Base-by-base conservation (phyloP, 257 asterid species). In the Cruciata laevipes region DNA sequence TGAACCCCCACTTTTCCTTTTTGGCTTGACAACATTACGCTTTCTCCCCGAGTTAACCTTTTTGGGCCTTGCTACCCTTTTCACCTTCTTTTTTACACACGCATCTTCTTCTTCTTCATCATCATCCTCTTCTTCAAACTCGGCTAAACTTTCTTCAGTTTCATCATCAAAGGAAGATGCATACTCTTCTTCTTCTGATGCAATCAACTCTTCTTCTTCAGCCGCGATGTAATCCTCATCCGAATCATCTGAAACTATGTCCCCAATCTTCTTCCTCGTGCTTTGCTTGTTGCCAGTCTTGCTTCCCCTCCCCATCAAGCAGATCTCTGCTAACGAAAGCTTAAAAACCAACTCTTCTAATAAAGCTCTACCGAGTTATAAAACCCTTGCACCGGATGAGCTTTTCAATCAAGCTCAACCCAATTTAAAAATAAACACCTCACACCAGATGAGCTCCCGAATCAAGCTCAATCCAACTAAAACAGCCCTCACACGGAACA, bases 121-220 rank as follows among this genome's bases (percentile, higher is more conserved):
- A 47, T 47, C 68, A 18, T 71, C 74, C 25, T 76, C 77, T 53
- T 65, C 69, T 55, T 80, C 81, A 61, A 70, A 70, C 74, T 76
- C 82, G 21, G 79, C 84, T 20, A 81, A 73, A 66, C 86, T 83
- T 69, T 77, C 94, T 53, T 81, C 95, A 17, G 89, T 78, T 66
- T 83, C 95, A 80, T 87, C 96, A 66, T 75, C 95, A 18, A 91
- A 80, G 65, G 93, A 83, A 74, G 88, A 91, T 71, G 82, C 79
- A 65, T 83, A 82, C 66, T 82, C 97, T 61, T 83, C 92, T 66
- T 83, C 92, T 67, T 82, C 96, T 10, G 94, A 85, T 67, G 78
- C 86, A 24, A 75, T 67, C 69, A 82, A n/a, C 40, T 65, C 85
- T 75, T 87, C 95, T 55, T 81, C 95, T 66, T 86, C 89, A 71